Evolutionary conservation across 148 eudicot genomes (phyloP).

Genomic region (Salicornia ramosissima): DNA sequence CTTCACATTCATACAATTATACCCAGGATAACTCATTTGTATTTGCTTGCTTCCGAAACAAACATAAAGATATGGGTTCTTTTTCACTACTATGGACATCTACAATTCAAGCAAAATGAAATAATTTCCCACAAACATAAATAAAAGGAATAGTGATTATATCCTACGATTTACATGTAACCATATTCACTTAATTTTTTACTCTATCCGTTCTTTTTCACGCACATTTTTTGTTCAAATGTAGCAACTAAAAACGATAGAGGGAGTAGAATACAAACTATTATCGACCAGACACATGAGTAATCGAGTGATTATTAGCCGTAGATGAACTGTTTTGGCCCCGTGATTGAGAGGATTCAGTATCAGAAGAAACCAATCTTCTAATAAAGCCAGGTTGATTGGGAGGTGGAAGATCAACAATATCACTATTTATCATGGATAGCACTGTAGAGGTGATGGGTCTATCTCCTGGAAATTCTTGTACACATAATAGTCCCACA

Average conservation of each 20-base stretch:
- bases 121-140: too few species aligned
- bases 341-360: conserved; percentile 10
- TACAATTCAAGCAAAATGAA: too few species aligned
- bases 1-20: too few species aligned
- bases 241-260: too few species aligned
- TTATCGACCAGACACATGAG: conserved; percentile 21
- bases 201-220: too few species aligned
- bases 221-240: too few species aligned
- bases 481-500: conserved; percentile 30
- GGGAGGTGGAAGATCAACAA: conserved; percentile 29
- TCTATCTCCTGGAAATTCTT: conserved; percentile 25
- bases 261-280: not conserved
- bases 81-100: too few species aligned
- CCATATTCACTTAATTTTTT: not conserved
- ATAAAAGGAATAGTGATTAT: not conserved
- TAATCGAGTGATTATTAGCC: conserved; percentile 16
- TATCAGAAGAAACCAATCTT: conserved; percentile 18
- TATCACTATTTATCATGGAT: conserved; percentile 28
- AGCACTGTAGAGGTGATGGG: conserved; percentile 22
- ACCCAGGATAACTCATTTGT: too few species aligned
- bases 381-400: conserved; percentile 26
- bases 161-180: not conserved
- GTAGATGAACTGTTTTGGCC: conserved; percentile 13
- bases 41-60: too few species aligned
- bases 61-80: too few species aligned